phyloP scores from a whole-genome alignment of 192 early-diverging fungal species.

The Mortierella claussenii region DNA sequence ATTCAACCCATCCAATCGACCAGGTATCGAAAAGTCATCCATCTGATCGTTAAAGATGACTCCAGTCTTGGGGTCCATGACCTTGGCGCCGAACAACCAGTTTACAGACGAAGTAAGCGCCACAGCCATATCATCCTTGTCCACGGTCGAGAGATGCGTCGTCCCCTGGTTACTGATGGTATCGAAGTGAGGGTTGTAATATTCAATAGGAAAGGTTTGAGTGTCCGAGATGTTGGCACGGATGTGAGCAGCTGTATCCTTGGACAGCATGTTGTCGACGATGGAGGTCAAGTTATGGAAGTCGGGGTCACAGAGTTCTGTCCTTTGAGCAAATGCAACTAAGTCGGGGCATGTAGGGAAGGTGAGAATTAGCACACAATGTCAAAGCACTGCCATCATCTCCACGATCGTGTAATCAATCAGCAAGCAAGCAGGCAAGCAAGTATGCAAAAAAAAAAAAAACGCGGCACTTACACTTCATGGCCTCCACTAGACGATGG shows the following conservation, averaged over 20 bases:
- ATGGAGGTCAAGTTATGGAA: conserved; percentile 68
- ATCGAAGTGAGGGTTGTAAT: conserved; percentile 87
- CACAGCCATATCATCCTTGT: conserved; percentile 78
- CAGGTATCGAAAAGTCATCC: conserved; percentile 93
- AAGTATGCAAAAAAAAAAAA: conserved; percentile 62
- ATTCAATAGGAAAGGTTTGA: conserved; percentile 69
- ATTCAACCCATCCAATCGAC: conserved; percentile 79
- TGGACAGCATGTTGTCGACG: conserved; percentile 71
- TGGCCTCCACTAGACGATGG: conserved; percentile 89
- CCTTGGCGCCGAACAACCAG: conserved; percentile 87
- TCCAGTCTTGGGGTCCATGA: conserved; percentile 90
- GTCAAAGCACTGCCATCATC: no score
- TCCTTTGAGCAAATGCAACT: conserved; percentile 83
- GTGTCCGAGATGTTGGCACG: conserved; percentile 80
- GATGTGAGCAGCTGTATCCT: conserved; percentile 74
- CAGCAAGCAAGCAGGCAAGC: conserved; percentile 52
- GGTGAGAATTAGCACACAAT: no score
- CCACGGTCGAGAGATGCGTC: conserved; percentile 88
- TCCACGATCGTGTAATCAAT: no score
- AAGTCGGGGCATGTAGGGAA: no score
- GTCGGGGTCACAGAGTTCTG: conserved; percentile 87
- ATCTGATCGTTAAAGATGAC: conserved; percentile 96
- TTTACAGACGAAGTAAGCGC: conserved; percentile 89
- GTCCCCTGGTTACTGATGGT: conserved; percentile 87
- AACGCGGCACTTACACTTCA: conserved; percentile 68